phyloP scores from a whole-genome alignment of 345 rosid species.

The Populus euphratica region DNA sequence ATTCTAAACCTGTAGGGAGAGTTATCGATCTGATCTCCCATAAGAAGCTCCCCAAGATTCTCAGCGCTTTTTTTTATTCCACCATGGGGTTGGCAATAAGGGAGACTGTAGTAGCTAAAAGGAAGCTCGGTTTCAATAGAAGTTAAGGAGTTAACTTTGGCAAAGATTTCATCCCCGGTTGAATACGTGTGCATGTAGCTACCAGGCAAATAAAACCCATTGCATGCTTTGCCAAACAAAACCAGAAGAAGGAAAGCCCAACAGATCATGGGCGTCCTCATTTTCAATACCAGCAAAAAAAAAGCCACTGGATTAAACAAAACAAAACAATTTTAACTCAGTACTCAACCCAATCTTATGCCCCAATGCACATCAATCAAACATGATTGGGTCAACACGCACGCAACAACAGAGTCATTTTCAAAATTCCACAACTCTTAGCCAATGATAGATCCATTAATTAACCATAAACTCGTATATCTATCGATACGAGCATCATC shows the following conservation, averaged over 20 bases:
- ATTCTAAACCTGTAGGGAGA: slow-evolving; percentile 71
- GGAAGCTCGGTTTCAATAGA: slow-evolving; percentile 91
- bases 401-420: not conserved
- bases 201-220: slow-evolving; percentile 83
- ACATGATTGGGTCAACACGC: not conserved
- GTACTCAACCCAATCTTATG: not conserved
- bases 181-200: slow-evolving; percentile 85
- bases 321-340: not conserved
- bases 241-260: slow-evolving; percentile 42
- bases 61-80: slow-evolving; percentile 73
- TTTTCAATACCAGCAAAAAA: slow-evolving; percentile 5
- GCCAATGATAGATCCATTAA: not conserved
- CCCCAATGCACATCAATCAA: not conserved
- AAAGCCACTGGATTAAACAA: slow-evolving; percentile 14
- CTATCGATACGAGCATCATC: not conserved
- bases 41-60: slow-evolving; percentile 87
- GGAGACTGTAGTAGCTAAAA: slow-evolving; percentile 69
- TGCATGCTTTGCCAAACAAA: slow-evolving; percentile 37
- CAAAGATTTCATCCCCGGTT: slow-evolving; percentile 35
- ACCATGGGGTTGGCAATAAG: slow-evolving; percentile 56
- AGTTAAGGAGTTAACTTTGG: slow-evolving; percentile 87
- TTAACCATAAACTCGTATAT: not conserved
- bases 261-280: slow-evolving; percentile 29
- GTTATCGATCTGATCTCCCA: slow-evolving; percentile 93
- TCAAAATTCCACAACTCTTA: not conserved